Conservation (phyloP, 2,329 filamentous ascomycete species). For the Metarhizium humberi region DNA sequence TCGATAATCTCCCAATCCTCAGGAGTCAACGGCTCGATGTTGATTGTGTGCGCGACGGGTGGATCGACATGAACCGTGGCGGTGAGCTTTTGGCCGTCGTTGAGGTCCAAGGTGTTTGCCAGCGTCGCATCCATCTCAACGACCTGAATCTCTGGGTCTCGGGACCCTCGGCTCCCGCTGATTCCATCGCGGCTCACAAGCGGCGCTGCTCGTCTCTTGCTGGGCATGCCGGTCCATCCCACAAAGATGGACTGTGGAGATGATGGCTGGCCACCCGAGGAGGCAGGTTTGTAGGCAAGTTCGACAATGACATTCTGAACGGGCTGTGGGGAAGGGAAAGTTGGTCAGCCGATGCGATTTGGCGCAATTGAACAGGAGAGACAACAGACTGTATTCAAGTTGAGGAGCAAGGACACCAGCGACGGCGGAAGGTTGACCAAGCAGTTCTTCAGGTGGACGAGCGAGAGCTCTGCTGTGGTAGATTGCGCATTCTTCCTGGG, state of each 20-base stretch:
- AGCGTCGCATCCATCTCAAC: slow-evolving; percentile 86
- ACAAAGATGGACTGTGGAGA: slow-evolving; percentile 67
- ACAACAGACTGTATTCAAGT: slow-evolving; percentile 71
- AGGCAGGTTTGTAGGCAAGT: slow-evolving; percentile 57
- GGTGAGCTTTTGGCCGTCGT: slow-evolving; percentile 71
- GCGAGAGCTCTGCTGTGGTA: slow-evolving; percentile 70
- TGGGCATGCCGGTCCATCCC: slow-evolving; percentile 97
- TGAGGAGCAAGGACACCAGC: slow-evolving; percentile 75
- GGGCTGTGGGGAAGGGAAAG: slow-evolving; percentile 40
- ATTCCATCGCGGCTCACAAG: slow-evolving; percentile 68
- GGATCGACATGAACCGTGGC: slow-evolving; percentile 76
- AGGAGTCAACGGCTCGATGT: slow-evolving; percentile 90
- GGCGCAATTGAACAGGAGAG: not conserved
- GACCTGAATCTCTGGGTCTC: slow-evolving; percentile 66
- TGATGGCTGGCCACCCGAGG: slow-evolving; percentile 34
- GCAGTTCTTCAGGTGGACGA: slow-evolving; percentile 87
- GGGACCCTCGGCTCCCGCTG: slow-evolving; percentile 45
- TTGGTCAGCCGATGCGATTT: slow-evolving; percentile 8
- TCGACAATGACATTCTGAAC: slow-evolving; percentile 96
- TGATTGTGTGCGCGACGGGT: slow-evolving; percentile 83
- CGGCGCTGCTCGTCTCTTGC: slow-evolving; percentile 69
- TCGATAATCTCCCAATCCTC: slow-evolving; percentile 99
- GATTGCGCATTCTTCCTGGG: slow-evolving; percentile 48
- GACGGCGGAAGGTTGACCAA: slow-evolving; percentile 84
- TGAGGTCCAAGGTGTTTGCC: slow-evolving; percentile 65